Evolutionary conservation across 2,329 filamentous ascomycete species (phyloP), one percentile per base, ranked within the genome.

Genomic region (Arachnopeziza araneosa): DNA sequence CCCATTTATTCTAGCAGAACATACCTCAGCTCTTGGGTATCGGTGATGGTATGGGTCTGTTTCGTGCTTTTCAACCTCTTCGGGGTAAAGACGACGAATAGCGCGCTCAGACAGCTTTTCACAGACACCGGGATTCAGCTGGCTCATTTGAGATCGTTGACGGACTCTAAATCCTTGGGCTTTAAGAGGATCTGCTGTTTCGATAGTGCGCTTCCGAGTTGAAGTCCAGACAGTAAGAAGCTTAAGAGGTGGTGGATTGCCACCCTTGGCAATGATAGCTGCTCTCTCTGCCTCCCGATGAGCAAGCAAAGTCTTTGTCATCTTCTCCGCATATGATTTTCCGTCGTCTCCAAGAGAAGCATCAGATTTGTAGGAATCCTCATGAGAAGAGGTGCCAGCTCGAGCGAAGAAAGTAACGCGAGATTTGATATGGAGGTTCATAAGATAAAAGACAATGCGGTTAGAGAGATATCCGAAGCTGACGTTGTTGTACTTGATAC

Each of bases 381-480:
- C 90, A 64, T 95, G 90, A n/a, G 84, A 82, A 0, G 93, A 91
- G 7, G 90, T 89, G 48, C 95, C 95, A 55, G 93, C 88, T 64
- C 93, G 85, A 54, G 88, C 93, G 74, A 98, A 98, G 75, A 96
- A 98, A 7, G 92, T 98, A 64, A 91, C 91, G 59, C 93, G 86
- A 54, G 89, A 89, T 75, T 99, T 98, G 79, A 97, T 97, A 75
- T 99, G 95, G 24, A 98, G 80, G 71, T 99, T 99, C 71, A 96
- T 90, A 53, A 99, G 85, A 75, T 98, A 99, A 76, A 99, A 99
- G 58, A 99, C 93, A 66, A 99, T 99, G 62, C 95, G 87, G 73
- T 99, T 93, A 0, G 93, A 96, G 32, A 99, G 83, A 72, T 99
- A 99, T 68, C 93, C 93, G 74, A 99, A 98, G 71, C 89, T 93